phyloP scores from a whole-genome alignment of 257 asterid species.

The Solanum clarkiae region DNA sequence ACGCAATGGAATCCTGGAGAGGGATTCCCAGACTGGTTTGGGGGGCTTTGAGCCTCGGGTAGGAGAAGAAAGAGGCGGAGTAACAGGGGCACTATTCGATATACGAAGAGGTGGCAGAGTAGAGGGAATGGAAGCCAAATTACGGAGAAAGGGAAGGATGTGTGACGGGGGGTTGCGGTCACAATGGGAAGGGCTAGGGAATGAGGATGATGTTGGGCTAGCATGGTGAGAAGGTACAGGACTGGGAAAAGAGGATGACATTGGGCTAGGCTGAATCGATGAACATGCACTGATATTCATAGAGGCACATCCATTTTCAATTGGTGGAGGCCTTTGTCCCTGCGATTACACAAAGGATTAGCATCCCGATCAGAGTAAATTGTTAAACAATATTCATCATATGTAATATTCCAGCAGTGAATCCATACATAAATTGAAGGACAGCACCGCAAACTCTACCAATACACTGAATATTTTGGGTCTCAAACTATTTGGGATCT shows the following conservation, averaged over 20 bases:
- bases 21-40: not conserved
- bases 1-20: not conserved
- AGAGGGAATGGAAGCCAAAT: slow-evolving; percentile 2
- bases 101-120: slow-evolving; percentile 6
- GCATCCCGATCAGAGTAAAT: not conserved
- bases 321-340: slow-evolving; percentile 6
- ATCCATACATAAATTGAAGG: not conserved
- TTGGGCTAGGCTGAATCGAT: slow-evolving; percentile 4
- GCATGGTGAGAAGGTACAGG: slow-evolving; percentile 8
- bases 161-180: not conserved
- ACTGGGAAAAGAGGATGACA: slow-evolving; percentile 5
- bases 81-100: slow-evolving; percentile 10
- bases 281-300: not conserved
- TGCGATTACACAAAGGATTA: not conserved
- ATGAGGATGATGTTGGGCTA: slow-evolving; percentile 7
- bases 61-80: slow-evolving; percentile 3
- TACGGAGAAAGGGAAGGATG: slow-evolving; percentile 1
- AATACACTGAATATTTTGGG: not conserved
- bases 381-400: not conserved
- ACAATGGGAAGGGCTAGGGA: slow-evolving; percentile 5
- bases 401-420: not conserved
- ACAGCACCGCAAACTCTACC: not conserved
- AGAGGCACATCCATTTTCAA: not conserved
- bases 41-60: not conserved
- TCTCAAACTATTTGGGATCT: not conserved